phyloP scores from a whole-genome alignment of 106 monocot species.

The Ottelia alismoides region DNA sequence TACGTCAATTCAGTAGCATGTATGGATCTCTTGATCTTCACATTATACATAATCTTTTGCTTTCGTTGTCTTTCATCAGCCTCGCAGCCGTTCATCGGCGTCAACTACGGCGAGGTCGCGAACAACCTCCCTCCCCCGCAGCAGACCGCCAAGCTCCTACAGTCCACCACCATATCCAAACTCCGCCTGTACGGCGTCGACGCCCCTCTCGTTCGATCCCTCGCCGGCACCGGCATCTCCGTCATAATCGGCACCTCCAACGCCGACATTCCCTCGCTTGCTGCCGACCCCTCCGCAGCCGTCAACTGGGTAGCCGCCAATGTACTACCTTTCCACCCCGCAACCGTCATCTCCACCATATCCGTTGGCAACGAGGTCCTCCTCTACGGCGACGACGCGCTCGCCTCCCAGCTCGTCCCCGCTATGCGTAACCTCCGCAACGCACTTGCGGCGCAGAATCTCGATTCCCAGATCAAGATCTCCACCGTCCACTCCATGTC shows the following conservation, averaged over 20 bases:
- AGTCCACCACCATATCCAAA: conserved; percentile 59
- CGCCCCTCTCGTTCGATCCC: conserved; percentile 28
- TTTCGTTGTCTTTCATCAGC: conserved; percentile 18
- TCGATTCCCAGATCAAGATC: conserved; percentile 24
- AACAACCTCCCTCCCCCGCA: conserved; percentile 66
- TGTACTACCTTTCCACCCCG: conserved; percentile 42
- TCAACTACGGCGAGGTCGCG: conserved; percentile 71
- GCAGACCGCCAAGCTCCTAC: conserved; percentile 35
- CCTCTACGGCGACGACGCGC: conserved; percentile 24
- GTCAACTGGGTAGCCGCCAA: conserved; percentile 42
- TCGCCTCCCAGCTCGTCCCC: conserved; percentile 46
- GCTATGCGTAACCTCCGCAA: conserved; percentile 60
- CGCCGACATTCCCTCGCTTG: conserved; percentile 53
- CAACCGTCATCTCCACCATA: conserved; percentile 27
- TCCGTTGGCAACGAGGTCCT: conserved; percentile 72
- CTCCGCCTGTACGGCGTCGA: conserved; percentile 66
- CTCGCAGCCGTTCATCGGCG: conserved; percentile 47
- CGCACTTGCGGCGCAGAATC: conserved; percentile 26
- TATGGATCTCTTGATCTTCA: too few species aligned
- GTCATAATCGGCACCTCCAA: conserved; percentile 51
- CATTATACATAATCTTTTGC: too few species aligned
- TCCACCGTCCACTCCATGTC: conserved; percentile 61
- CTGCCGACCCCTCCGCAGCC: conserved; percentile 42
- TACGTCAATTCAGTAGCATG: too few species aligned
- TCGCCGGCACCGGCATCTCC: conserved; percentile 40